Evolutionary conservation across 1,139 yeast genomes (phyloP), one percentile per base, ranked within the genome.

Genomic region (Suhomyces taliae): DNA sequence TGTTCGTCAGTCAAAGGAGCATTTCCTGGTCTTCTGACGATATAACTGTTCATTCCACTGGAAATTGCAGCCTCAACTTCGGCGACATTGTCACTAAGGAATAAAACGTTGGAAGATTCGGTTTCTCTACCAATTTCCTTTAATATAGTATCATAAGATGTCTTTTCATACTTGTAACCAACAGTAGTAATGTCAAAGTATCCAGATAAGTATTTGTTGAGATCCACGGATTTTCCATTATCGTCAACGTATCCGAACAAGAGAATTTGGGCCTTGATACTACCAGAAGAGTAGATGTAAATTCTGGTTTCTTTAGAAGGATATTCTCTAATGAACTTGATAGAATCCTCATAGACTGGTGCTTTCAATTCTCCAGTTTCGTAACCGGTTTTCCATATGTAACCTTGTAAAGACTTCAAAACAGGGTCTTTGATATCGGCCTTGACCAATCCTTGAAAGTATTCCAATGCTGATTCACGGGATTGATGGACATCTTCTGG

Each of bases 261-360:
- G 50, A 90, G 69, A 53, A 84, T 84, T 59, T 91, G 98, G 0
- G 97, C 97, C 48, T 82, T 79, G 33, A 91, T 82, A 43, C 95
- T 85, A 0, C 98, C 98, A n/a, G 96, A 87, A 0, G 97, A 90
- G 66, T 91, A 91, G 15, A 91, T 90, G 61, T 76, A 88, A 0
- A 89, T 71, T 7, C 69, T 67, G 8, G 54, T 54, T 7, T 50
- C 41, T 1, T 43, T 14, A 6, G 44, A 43, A 1, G 64, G 49
- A 70, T 78, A 74, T 2, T 58, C 47, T 45, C 70, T 58, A 46
- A 90, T 79, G 43, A 80, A 77, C 0, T 71, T 68, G 46, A 88
- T 75, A 1, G 95, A 93, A 64, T 91, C 98, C 0, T 60, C 59
- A 60, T 82, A 91, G 2, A 91, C 61, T 1, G 97, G 96, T 0